Evolutionary conservation across 2,329 filamentous ascomycete species (phyloP), one percentile per base, ranked within the genome.

Genomic region (Apiospora malaysiana): DNA sequence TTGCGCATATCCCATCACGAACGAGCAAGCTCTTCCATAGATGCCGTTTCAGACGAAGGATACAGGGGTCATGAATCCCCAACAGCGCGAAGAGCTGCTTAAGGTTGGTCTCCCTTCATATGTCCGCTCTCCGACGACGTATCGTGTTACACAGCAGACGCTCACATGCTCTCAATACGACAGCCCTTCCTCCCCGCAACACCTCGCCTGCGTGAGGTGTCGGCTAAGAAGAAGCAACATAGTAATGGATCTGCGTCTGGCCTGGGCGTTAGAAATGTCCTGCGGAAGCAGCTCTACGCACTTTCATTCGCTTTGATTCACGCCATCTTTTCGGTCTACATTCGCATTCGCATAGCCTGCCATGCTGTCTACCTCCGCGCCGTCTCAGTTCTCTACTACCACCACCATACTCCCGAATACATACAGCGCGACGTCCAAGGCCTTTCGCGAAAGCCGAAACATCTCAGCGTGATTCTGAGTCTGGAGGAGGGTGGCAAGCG

Each of bases 341-440:
- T 98, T 75, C 92, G 94, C 73, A 83, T 94, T 71, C 91, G 95
- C 71, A 91, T 94, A 79, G 89, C 90, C 70, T 96, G 94, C 83
- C 92, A 95, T 80, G 89, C 92, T 10, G 87, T 97, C 68, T 86
- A 90, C 75, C 93, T 96, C 80, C 91, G 93, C 72, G 84, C 95
- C 74, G 89, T 94, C 69, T 93, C 94, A 12, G 88, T 98, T 72
- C 86, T 97, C 70, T 95, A 95, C 81, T 96, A 99, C 84, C 97
- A 99, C 83, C 96, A 99, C 82, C 93, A 94, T 69, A 97, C 95
- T 0, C 96, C 96, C 9, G 94, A 97, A 79, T 90, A 97, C 79
- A 97, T 99, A 76, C 91, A 92, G 78, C 91, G 92, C 77, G 96
- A 99, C 83, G 92, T 98, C 37, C 90, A 90, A 80, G 87, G 88